Evolutionary conservation across 75 land plant genomes (phyloP).

Genomic region (Cunninghamia lanceolata): DNA sequence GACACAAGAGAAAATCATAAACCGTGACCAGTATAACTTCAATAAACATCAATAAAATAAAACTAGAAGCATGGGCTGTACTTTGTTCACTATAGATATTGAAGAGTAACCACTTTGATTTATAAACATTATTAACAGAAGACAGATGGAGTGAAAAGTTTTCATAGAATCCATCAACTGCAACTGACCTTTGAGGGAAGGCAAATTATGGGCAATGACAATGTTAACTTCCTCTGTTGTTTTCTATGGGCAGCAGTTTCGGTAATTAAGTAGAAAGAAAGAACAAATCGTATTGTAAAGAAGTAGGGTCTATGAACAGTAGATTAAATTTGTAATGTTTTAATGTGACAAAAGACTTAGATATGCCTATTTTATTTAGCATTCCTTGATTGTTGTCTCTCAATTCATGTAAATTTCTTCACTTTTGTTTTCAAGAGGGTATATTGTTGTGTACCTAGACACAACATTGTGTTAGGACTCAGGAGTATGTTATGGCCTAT

Average conservation of each 20-base stretch:
- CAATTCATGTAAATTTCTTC: too few species aligned
- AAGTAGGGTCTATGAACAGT: too few species aligned
- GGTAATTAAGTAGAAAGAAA: not conserved
- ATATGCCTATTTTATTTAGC: too few species aligned
- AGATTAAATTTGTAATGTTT: too few species aligned
- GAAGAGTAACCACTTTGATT: not conserved
- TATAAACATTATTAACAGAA: not conserved
- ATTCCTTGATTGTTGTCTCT: too few species aligned
- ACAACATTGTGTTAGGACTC: too few species aligned
- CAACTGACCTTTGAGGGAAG: not conserved
- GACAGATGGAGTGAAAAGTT: not conserved
- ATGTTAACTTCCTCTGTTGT: not conserved
- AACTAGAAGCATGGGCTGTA: not conserved
- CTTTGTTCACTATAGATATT: not conserved
- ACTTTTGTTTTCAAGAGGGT: too few species aligned
- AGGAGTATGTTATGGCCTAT: too few species aligned
- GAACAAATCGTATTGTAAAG: too few species aligned
- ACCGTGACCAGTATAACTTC: not conserved
- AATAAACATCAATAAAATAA: not conserved
- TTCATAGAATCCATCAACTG: not conserved
- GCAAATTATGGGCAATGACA: not conserved
- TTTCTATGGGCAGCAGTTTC: not conserved
- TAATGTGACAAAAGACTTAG: too few species aligned
- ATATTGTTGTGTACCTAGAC: too few species aligned
- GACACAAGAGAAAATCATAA: not conserved